These are phyloP conservation scores for Pichia norvegensis DNA, from an alignment of 1,139 yeast genomes.

Conservation along the genomic window DNA sequence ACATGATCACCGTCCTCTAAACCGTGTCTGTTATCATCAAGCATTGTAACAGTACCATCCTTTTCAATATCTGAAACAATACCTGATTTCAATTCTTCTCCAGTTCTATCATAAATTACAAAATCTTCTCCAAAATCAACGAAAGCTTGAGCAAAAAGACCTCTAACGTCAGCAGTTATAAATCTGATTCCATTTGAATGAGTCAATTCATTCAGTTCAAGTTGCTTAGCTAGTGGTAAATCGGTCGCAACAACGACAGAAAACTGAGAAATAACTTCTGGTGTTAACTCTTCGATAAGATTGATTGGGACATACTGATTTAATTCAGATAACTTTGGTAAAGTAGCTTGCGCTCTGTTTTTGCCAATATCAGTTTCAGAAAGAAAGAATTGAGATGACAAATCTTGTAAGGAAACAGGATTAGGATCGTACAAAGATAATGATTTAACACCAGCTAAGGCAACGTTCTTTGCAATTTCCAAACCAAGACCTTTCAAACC, in stretches of 20 bases:
- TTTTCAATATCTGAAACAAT: slow-evolving; percentile 80
- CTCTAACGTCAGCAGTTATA: slow-evolving; percentile 75
- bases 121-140: slow-evolving; percentile 85
- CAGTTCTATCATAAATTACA: slow-evolving; percentile 75
- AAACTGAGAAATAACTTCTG: slow-evolving; percentile 46
- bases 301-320: slow-evolving; percentile 85
- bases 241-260: slow-evolving; percentile 84
- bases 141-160: slow-evolving; percentile 81
- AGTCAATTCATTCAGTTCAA: slow-evolving; percentile 66
- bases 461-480: slow-evolving; percentile 93
- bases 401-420: slow-evolving; percentile 57
- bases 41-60: slow-evolving; percentile 87
- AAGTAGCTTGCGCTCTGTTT: slow-evolving; percentile 67
- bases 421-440: slow-evolving; percentile 81
- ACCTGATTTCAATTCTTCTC: slow-evolving; percentile 87
- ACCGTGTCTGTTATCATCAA: slow-evolving; percentile 90
- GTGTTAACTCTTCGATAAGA: slow-evolving; percentile 49
- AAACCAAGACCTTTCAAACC: slow-evolving; percentile 90
- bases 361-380: slow-evolving; percentile 61
- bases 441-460: slow-evolving; percentile 94
- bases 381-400: slow-evolving; percentile 86
- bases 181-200: slow-evolving; percentile 70
- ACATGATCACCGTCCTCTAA: slow-evolving; percentile 88
- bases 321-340: slow-evolving; percentile 64
- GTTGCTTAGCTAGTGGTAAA: slow-evolving; percentile 64